A percentile compares a stretch with the other conserved stretches of the same genome.
Conservation (phyloP, 129 eudicot species). For the Kitagawia praeruptora region DNA sequence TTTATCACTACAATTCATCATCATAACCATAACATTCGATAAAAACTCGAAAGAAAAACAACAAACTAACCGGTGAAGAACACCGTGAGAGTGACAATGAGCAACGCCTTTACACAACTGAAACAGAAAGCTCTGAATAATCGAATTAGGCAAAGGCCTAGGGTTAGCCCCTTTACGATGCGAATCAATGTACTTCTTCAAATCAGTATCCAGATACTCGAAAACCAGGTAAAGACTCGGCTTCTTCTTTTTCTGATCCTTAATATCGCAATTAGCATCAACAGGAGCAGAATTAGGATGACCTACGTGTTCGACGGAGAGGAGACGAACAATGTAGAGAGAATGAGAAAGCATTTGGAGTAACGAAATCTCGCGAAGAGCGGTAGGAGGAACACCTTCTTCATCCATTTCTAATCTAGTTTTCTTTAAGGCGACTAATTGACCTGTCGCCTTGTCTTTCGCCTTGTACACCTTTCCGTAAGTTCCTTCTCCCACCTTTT, state of each 20-base stretch:
- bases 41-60: no score
- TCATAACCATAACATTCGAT: background rate
- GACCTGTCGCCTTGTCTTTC: conserved; percentile 74
- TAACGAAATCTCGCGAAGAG: conserved; percentile 81
- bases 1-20: background rate
- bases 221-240: conserved; percentile 87
- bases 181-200: conserved; percentile 74
- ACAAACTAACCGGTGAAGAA: conserved; percentile 48
- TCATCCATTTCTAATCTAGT: conserved; percentile 96
- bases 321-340: conserved; percentile 74
- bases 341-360: conserved; percentile 88
- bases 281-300: background rate
- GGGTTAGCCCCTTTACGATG: conserved; percentile 90
- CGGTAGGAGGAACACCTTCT: conserved; percentile 96
- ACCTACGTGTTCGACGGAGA: conserved; percentile 73
- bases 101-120: conserved; percentile 93
- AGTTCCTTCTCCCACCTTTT: conserved; percentile 97
- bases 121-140: conserved; percentile 66
- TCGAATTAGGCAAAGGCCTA: conserved; percentile 51
- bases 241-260: conserved; percentile 50
- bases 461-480: conserved; percentile 99
- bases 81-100: conserved; percentile 92
- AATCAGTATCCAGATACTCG: conserved; percentile 88
- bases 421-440: conserved; percentile 83
- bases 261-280: background rate